Percentiles rank a stretch among this genome's conserved stretches.
Conservation (phyloP, 2,329 filamentous ascomycete species). For the Didymella pinodella region DNA sequence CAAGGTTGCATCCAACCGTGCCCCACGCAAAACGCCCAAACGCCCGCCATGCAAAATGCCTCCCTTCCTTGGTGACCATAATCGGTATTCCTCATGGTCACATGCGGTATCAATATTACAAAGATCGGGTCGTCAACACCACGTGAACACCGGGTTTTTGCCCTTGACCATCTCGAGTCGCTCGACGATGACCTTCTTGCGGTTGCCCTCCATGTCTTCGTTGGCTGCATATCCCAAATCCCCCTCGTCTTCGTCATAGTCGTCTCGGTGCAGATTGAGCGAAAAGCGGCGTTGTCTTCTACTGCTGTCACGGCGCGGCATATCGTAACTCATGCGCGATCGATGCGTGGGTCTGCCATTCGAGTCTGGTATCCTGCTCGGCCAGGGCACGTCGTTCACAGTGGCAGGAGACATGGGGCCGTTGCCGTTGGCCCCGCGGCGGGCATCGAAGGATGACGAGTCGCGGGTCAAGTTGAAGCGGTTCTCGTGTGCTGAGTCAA, state of each 20-base stretch:
- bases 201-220: conserved; percentile 89
- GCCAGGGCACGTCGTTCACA: conserved; percentile 44
- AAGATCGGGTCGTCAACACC: conserved; percentile 69
- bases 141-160: conserved; percentile 94
- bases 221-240: conserved; percentile 95
- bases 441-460: conserved; percentile 54
- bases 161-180: conserved; percentile 94
- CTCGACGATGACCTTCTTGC: conserved; percentile 95
- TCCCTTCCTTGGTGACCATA: conserved; percentile 10
- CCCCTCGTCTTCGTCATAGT: conserved; percentile 73
- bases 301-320: conserved; percentile 46
- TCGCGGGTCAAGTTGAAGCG: conserved; percentile 59
- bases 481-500: conserved; percentile 50
- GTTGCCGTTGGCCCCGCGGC: conserved; percentile 26
- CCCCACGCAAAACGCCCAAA: conserved; percentile 26
- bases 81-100: conserved; percentile 8
- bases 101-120: conserved; percentile 11
- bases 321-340: conserved; percentile 55
- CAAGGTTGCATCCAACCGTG: conserved; percentile 21
- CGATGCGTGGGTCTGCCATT: conserved; percentile 39
- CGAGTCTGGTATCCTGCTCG: conserved; percentile 19
- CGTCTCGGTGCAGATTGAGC: conserved; percentile 52
- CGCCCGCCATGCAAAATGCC: conserved; percentile 20
- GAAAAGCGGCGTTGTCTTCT: conserved; percentile 52
- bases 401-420: conserved; percentile 47